These are phyloP conservation scores for Gossypium australe DNA, from an alignment of 345 rosid genomes.

Conservation along the genomic window DNA sequence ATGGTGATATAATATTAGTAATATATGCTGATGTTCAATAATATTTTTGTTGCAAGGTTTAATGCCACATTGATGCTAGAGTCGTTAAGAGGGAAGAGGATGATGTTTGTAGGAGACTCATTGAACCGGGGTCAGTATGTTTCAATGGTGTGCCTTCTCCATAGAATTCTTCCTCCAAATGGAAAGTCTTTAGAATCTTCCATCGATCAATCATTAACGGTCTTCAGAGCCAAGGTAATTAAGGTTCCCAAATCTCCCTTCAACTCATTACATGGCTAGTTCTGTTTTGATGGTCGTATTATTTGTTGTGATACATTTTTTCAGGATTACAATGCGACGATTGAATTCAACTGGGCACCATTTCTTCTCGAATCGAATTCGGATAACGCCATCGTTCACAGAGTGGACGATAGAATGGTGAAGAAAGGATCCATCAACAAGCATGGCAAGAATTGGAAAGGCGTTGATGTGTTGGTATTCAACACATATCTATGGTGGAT, in stretches of 20 bases:
- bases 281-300: background rate
- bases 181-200: conserved; percentile 40
- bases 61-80: conserved; percentile 81
- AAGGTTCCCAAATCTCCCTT: background rate
- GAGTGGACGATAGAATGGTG: conserved; percentile 70
- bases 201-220: conserved; percentile 26
- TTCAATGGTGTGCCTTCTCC: conserved; percentile 14
- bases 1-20: too few species aligned
- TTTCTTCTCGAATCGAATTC: conserved; percentile 93
- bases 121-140: conserved; percentile 83
- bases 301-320: conserved; percentile 19
- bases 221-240: conserved; percentile 78
- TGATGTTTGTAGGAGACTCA: conserved; percentile 91
- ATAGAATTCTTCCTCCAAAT: conserved; percentile 42
- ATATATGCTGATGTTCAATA: too few species aligned
- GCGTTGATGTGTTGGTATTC: conserved; percentile 44
- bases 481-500: conserved; percentile 84
- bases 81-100: conserved; percentile 71
- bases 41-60: conserved; percentile 44
- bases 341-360: conserved; percentile 98
- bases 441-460: conserved; percentile 89
- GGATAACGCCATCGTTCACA: conserved; percentile 71
- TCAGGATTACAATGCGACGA: conserved; percentile 87
- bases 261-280: background rate
- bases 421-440: conserved; percentile 89